Conservation (phyloP, 148 eudicot genomes). For the Chenopodium formosanum region DNA sequence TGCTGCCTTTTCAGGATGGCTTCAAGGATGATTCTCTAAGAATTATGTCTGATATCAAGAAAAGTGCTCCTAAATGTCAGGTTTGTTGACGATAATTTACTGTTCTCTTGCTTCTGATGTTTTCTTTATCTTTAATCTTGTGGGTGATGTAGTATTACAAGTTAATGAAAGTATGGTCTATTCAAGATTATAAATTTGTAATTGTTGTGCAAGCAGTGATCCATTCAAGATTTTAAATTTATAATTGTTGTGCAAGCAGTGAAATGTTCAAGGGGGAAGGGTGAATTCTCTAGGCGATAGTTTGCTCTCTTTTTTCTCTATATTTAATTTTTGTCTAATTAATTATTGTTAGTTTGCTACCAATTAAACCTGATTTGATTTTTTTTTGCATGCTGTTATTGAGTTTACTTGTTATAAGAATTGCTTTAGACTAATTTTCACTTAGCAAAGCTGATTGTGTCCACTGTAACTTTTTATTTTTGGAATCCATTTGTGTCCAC, state of each 20-base stretch:
- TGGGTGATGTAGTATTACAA: neutral
- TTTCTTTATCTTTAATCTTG: neutral
- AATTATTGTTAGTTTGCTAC: too few relatives aligned
- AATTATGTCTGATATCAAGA: conserved; percentile 43
- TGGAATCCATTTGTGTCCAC: too few relatives aligned
- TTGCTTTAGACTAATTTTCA: neutral
- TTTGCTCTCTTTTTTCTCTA: neutral
- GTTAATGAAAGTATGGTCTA: neutral
- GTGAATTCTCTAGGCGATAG: neutral
- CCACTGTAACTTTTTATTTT: neutral
- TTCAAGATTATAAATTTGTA: neutral
- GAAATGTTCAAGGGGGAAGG: neutral
- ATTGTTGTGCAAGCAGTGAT: neutral
- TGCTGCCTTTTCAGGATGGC: conserved; percentile 53
- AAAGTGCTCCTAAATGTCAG: conserved; percentile 56
- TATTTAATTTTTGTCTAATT: too few relatives aligned
- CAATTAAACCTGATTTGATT: too few relatives aligned
- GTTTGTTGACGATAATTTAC: conserved; percentile 33
- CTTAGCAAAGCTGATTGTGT: neutral
- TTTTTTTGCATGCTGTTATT: too few relatives aligned
- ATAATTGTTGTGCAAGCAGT: neutral
- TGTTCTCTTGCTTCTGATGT: neutral
- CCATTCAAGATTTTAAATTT: neutral
- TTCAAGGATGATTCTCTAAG: conserved; percentile 50
- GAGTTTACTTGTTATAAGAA: too few relatives aligned